Percentiles rank a stretch among this genome's conserved stretches.
These are phyloP conservation scores for Aspergillus vadensis DNA, from an alignment of 2,329 filamentous ascomycete genomes.

Conservation along the genomic window DNA sequence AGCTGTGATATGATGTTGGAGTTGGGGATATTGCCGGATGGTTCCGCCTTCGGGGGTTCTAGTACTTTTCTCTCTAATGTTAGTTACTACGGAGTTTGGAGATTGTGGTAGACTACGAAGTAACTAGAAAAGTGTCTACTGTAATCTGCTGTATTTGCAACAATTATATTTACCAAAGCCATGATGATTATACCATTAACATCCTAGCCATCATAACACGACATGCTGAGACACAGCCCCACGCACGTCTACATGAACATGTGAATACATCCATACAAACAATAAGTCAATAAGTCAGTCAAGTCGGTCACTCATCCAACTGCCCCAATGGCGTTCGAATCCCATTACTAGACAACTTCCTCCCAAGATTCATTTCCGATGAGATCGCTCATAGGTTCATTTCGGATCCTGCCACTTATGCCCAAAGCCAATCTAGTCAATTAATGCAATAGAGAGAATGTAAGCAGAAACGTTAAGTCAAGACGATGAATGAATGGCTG, in stretches of 20 bases:
- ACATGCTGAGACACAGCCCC: slow-evolving; percentile 25
- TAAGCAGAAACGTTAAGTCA: slow-evolving; percentile 16
- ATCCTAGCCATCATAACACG: slow-evolving; percentile 17
- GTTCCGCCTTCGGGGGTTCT: slow-evolving; percentile 10
- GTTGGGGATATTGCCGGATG: slow-evolving; percentile 14
- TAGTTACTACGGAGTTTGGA: not conserved
- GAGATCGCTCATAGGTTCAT: slow-evolving; percentile 25
- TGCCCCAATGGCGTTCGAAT: slow-evolving; percentile 15
- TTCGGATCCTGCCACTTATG: slow-evolving; percentile 33
- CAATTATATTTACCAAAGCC: not conserved
- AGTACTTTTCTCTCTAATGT: not conserved
- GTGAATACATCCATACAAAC: slow-evolving; percentile 20
- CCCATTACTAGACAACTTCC: slow-evolving; percentile 21
- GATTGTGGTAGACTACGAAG: too few species aligned
- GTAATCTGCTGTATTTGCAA: too few species aligned
- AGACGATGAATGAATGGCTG: slow-evolving; percentile 15
- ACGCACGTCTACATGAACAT: slow-evolving; percentile 13
- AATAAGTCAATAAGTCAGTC: slow-evolving; percentile 12
- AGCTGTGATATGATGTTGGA: slow-evolving; percentile 2
- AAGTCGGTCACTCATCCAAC: slow-evolving; percentile 18
- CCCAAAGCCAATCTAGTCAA: slow-evolving; percentile 29
- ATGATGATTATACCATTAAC: slow-evolving; percentile 21
- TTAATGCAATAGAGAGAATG: slow-evolving; percentile 35
- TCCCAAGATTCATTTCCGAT: slow-evolving; percentile 20
- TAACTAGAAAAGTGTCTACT: too few species aligned